phyloP scores from a whole-genome alignment of 169 alveolate species.

The Neospora caninum region DNA sequence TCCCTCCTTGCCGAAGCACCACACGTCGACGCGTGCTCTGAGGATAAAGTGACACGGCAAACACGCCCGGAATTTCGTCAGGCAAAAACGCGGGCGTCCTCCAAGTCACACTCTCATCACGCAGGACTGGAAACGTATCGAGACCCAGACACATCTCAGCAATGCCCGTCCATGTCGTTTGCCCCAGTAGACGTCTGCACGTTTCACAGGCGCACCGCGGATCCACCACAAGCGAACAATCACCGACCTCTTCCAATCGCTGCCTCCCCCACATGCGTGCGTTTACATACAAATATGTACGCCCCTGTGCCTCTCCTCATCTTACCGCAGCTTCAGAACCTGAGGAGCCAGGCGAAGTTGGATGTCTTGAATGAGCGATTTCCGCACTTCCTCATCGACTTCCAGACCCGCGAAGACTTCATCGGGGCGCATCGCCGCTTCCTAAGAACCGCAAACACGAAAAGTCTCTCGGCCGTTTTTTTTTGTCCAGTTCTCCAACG shows the following conservation, averaged over 20 bases:
- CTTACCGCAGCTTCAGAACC: conserved; percentile 86
- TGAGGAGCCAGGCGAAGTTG: conserved; percentile 91
- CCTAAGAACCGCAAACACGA: conserved; percentile 64
- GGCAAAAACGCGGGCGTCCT: not conserved
- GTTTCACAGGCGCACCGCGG: no score
- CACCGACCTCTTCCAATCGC: no score
- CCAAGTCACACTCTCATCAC: no score
- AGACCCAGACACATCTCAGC: no score
- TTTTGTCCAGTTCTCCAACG: no score
- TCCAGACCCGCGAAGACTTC: conserved; percentile 89
- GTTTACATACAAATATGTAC: not conserved
- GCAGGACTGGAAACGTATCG: no score
- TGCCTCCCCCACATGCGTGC: no score
- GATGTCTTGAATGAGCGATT: conserved; percentile 83
- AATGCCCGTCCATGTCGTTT: no score
- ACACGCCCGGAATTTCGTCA: not conserved
- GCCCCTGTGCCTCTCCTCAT: not conserved
- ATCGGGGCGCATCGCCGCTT: conserved; percentile 92
- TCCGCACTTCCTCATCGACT: conserved; percentile 83
- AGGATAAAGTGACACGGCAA: not conserved
- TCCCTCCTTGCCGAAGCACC: conserved; percentile 96
- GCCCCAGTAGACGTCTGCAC: no score
- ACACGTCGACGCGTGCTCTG: conserved; percentile 92
- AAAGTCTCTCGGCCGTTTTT: not conserved
- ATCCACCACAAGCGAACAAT: no score